These are phyloP conservation scores for Fusarium sp. DNA, from an alignment of 2,329 filamentous ascomycete genomes.

Conservation along the genomic window DNA sequence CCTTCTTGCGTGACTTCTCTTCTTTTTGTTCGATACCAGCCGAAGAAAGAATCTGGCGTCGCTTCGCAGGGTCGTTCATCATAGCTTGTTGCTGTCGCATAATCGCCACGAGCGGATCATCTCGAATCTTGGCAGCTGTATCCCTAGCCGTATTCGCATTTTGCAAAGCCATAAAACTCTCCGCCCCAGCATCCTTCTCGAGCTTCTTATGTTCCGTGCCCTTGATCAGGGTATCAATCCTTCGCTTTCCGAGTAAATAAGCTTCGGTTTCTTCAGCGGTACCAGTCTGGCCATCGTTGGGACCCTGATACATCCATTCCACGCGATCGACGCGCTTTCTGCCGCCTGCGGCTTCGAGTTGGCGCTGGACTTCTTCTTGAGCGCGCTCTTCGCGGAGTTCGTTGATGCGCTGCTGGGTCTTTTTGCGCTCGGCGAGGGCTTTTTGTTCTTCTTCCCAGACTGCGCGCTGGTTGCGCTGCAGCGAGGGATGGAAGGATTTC, in stretches of 20 bases:
- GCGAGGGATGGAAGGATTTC: constrained; percentile 91
- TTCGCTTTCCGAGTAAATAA: constrained; percentile 90
- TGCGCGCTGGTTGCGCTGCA: constrained; percentile 88
- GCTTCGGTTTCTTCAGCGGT: constrained; percentile 91
- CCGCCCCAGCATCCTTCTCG: constrained; percentile 76
- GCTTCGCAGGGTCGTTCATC: constrained; percentile 80
- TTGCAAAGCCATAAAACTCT: constrained; percentile 69
- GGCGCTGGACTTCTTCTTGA: constrained; percentile 88
- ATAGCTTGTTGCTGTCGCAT: constrained; percentile 90
- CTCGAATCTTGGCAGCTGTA: constrained; percentile 84
- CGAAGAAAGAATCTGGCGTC: constrained; percentile 72
- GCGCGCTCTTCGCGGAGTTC: constrained; percentile 94
- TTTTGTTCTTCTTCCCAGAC: constrained; percentile 94
- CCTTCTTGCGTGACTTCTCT: constrained; percentile 49
- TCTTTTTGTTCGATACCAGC: constrained; percentile 66
- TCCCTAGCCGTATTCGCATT: constrained; percentile 81
- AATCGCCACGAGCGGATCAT: constrained; percentile 92
- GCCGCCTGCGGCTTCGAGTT: constrained; percentile 90
- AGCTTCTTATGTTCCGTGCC: constrained; percentile 83
- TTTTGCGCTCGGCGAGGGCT: constrained; percentile 93
- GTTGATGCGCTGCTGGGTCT: constrained; percentile 88
- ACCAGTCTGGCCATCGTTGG: constrained; percentile 78
- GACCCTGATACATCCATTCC: constrained; percentile 98
- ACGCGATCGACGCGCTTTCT: constrained; percentile 83
- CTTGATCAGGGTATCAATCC: constrained; percentile 85